Percentiles rank a stretch among this genome's conserved stretches.
Conservation (phyloP, 257 asterid genomes). For the Vinca minor region DNA sequence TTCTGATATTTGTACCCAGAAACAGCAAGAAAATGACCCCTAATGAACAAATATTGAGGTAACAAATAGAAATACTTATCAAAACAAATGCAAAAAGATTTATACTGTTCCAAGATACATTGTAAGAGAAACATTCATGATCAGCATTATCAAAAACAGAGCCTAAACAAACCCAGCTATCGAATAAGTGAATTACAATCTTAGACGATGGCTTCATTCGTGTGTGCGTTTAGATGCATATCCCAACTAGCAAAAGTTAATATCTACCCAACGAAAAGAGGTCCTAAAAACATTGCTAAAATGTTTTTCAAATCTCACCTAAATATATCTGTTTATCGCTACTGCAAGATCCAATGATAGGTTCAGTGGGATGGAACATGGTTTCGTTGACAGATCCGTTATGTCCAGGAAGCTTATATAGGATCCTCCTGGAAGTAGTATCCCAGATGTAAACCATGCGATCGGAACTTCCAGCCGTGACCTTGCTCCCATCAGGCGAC, state of each 20-base stretch:
- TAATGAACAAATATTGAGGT: not conserved
- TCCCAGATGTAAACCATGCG: slow-evolving; percentile 95
- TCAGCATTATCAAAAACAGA: not conserved
- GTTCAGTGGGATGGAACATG: slow-evolving; percentile 79
- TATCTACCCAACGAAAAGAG: not conserved
- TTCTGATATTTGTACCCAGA: no score
- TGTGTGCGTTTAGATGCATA: not conserved
- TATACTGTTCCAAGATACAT: slow-evolving; percentile 8
- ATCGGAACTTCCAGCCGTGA: slow-evolving; percentile 92
- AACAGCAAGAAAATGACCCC: not conserved
- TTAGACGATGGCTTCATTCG: slow-evolving; percentile 3
- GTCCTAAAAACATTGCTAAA: not conserved
- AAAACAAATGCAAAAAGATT: not conserved
- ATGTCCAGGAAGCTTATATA: slow-evolving; percentile 96
- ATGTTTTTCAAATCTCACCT: slow-evolving; percentile 55
- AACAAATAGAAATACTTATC: not conserved
- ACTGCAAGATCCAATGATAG: slow-evolving; percentile 87
- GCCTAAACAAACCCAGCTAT: not conserved
- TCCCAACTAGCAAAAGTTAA: not conserved
- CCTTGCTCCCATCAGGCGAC: slow-evolving; percentile 99
- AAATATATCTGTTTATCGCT: slow-evolving; percentile 93
- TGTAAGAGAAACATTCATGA: not conserved
- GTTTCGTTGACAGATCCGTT: slow-evolving; percentile 85
- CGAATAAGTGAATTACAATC: not conserved
- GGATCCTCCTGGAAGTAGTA: slow-evolving; percentile 72